phyloP scores from a whole-genome alignment of 2,329 filamentous ascomycete genomes.

The Sphaerostilbella broomeana region DNA sequence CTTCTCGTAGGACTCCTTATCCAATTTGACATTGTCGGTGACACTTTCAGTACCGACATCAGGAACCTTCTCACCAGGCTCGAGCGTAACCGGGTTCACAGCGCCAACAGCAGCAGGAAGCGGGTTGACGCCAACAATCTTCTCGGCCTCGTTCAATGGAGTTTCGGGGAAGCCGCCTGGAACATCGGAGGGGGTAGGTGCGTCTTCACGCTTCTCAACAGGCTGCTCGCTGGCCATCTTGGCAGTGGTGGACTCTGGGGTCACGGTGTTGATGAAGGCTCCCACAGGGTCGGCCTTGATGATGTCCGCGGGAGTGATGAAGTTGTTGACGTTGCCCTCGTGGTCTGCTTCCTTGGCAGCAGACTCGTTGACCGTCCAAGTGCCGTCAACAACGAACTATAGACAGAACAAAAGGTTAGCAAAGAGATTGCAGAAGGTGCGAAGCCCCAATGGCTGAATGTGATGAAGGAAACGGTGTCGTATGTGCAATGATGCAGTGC shows the following conservation, averaged over 20 bases:
- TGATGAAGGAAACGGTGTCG: too few relatives aligned
- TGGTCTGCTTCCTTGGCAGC: constrained; percentile 77
- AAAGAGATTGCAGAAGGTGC: neutral
- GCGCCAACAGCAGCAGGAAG: constrained; percentile 55
- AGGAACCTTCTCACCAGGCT: constrained; percentile 76
- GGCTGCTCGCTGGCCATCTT: constrained; percentile 49
- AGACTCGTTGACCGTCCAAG: constrained; percentile 77
- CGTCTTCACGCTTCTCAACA: constrained; percentile 14
- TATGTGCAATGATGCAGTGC: constrained; percentile 12
- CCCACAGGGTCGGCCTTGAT: constrained; percentile 38
- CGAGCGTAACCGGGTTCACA: constrained; percentile 74
- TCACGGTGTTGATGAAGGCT: constrained; percentile 58
- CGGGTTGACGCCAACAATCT: constrained; percentile 53
- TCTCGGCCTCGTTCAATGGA: constrained; percentile 47
- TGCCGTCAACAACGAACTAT: constrained; percentile 91
- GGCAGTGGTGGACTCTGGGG: constrained; percentile 65
- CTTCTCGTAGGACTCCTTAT: constrained; percentile 82
- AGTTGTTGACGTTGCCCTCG: constrained; percentile 86
- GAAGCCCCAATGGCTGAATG: too few relatives aligned
- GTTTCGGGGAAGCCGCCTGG: constrained; percentile 57
- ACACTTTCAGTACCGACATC: constrained; percentile 62
- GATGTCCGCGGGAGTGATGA: constrained; percentile 71
- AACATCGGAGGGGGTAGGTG: constrained; percentile 30
- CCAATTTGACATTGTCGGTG: constrained; percentile 66
- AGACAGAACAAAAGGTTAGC: constrained; percentile 15